A percentile compares a stretch with the other conserved stretches of the same genome.
Conservation (phyloP, 78 protist genomes). For the Polysphondylium violaceum region DNA sequence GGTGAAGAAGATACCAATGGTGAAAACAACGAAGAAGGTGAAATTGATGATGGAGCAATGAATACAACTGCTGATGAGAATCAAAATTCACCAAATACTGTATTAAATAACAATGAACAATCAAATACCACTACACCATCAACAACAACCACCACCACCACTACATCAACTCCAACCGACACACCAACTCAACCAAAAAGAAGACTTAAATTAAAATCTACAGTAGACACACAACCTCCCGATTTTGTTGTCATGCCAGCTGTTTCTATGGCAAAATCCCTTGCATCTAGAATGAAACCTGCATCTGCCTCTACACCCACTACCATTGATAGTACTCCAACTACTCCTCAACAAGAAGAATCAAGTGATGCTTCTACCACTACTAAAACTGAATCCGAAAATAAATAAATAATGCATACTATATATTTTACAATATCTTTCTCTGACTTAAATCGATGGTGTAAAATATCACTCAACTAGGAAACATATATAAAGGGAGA, state of each 20-base stretch:
- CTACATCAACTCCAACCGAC: no score
- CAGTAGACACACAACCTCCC: neutral
- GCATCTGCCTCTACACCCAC: neutral
- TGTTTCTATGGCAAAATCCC: neutral
- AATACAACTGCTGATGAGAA: neutral
- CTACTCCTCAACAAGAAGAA: neutral
- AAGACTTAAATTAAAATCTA: constrained; percentile 21
- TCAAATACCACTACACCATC: neutral
- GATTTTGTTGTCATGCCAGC: neutral
- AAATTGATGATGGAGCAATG: neutral
- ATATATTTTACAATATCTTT: no score
- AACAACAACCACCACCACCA: neutral
- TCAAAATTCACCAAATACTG: neutral
- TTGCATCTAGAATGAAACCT: constrained; percentile 11
- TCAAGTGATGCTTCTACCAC: neutral
- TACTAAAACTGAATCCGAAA: no score
- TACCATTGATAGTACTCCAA: no score
- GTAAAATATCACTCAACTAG: no score
- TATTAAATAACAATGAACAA: neutral
- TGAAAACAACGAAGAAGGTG: constrained; percentile 17
- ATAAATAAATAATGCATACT: no score
- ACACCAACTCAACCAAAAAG: constrained; percentile 39
- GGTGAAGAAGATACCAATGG: constrained; percentile 9
- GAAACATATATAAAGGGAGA: no score
- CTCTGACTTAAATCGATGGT: no score